Base-by-base conservation (phyloP, 768 basidiomycete species). In the Phanerochaete sordida region DNA sequence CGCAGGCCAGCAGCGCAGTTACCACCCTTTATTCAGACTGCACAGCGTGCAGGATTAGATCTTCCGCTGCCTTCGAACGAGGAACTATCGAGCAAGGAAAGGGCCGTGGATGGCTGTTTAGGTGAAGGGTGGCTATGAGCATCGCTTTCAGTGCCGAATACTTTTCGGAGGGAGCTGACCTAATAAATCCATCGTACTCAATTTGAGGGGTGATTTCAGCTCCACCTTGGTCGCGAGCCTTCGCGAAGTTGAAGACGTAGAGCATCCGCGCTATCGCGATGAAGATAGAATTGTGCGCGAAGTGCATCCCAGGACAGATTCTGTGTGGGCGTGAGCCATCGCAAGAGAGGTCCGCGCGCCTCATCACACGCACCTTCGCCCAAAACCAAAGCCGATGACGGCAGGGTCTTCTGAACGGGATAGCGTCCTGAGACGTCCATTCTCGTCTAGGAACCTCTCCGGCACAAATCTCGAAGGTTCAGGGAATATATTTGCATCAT, bases 291-390 rank as follows among this genome's bases (percentile, higher is more conserved):
- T 68, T 66, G 56, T 67, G 63, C 13, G 70, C 70, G 16, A 73
- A 60, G 56, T 60, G 62, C 63, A 65, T 66, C 5, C 71, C 72
- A 9, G 71, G 71, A 59, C 72, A 71, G 11, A 70, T 66, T 30
- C 72, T 73, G 33, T 21, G 2, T 43, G 13, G 35, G 33, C 12
- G n/a, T n/a, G n/a, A n/a, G n/a, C n/a, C n/a, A n/a, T n/a, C n/a
- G n/a, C n/a, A n/a, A n/a, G n/a, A n/a, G n/a, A n/a, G n/a, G n/a
- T n/a, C n/a, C n/a, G n/a, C n/a, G n/a, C n/a, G n/a, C n/a, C n/a
- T n/a, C n/a, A n/a, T n/a, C n/a, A n/a, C n/a, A n/a, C 61, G 27
- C 48, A 66, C 66, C 64, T 46, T 53, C 66, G 54, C 2, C 68
- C 67, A 49, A 68, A 68, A 2, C 67, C 65, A 27, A 68, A 68